Conservation (phyloP, 2,329 filamentous ascomycete genomes). For the Colletotrichum theobromicola region DNA sequence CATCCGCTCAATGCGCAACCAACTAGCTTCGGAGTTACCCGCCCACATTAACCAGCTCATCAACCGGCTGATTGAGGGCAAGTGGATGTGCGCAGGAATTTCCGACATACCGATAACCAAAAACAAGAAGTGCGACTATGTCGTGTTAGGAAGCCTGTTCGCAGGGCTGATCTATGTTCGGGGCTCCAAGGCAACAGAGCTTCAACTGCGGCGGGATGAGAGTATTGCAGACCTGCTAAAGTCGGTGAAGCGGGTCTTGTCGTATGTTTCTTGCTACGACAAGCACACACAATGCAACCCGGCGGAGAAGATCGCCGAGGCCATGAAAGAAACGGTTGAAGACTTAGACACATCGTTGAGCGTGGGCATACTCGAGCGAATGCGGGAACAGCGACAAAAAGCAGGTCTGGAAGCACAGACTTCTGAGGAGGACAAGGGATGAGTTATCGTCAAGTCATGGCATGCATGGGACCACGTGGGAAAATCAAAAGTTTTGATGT, state of each 20-base stretch:
- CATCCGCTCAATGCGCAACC: not conserved
- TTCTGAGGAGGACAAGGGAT: not conserved
- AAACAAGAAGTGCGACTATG: constrained; percentile 17
- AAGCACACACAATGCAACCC: constrained; percentile 14
- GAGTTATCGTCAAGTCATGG: not conserved
- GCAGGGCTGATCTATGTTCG: constrained; percentile 8
- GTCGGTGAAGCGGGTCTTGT: constrained; percentile 10
- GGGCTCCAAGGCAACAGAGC: not conserved
- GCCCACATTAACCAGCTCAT: constrained; percentile 7
- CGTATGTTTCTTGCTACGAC: constrained; percentile 10
- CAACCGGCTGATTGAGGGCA: not conserved
- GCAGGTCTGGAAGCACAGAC: not conserved
- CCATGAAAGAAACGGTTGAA: constrained; percentile 3
- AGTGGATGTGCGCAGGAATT: constrained; percentile 12
- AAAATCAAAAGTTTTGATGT: not conserved
- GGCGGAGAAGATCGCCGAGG: not conserved
- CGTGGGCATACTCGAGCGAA: not conserved
- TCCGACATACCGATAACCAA: constrained; percentile 11
- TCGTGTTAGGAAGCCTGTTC: constrained; percentile 8
- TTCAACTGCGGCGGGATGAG: not conserved
- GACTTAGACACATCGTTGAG: not conserved
- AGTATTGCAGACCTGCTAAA: constrained; percentile 11
- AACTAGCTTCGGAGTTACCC: not conserved
- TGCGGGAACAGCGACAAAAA: constrained; percentile 4
- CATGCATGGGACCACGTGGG: not conserved